Percentiles rank a stretch among this genome's conserved stretches.
Conservation (phyloP, 345 rosid species). For the Arabis hirsuta region DNA sequence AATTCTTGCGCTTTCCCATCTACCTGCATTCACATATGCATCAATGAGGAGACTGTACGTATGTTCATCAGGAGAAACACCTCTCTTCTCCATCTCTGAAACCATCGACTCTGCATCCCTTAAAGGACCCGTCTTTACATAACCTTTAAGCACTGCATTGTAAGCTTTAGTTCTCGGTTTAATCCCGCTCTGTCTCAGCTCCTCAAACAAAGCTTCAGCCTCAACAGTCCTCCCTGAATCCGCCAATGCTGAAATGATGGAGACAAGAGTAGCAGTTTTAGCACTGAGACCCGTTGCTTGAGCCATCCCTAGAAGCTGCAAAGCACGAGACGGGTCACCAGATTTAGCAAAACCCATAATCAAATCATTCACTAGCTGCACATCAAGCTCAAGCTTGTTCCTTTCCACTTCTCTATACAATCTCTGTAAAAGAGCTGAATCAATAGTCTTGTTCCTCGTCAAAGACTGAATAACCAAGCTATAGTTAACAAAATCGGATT, state of each 20-base stretch:
- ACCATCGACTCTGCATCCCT: constrained; percentile 82
- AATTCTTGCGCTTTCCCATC: constrained; percentile 95
- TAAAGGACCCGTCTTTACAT: constrained; percentile 71
- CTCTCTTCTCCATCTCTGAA: constrained; percentile 87
- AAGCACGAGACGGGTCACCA: constrained; percentile 69
- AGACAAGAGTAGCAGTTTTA: constrained; percentile 65
- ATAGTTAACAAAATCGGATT: constrained; percentile 84
- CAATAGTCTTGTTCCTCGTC: constrained; percentile 66
- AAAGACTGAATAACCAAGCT: constrained; percentile 81
- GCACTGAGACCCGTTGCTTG: constrained; percentile 73
- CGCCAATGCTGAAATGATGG: constrained; percentile 67
- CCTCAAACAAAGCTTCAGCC: constrained; percentile 96
- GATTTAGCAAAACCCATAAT: constrained; percentile 86
- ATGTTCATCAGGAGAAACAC: constrained; percentile 83
- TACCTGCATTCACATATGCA: constrained; percentile 86
- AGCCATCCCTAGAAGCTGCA: constrained; percentile 71
- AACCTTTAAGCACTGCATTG: constrained; percentile 87
- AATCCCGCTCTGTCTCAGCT: constrained; percentile 76
- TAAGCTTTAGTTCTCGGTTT: constrained; percentile 79
- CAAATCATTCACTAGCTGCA: constrained; percentile 77
- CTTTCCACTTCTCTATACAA: constrained; percentile 66
- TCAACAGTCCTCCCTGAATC: constrained; percentile 65
- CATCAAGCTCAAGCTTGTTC: constrained; percentile 80
- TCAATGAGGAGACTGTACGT: constrained; percentile 85
- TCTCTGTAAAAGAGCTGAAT: constrained; percentile 66